Percentiles rank a stretch among this genome's conserved stretches.
phyloP scores from a whole-genome alignment of 352 stramenopile species.

The Pythium utonaiense region DNA sequence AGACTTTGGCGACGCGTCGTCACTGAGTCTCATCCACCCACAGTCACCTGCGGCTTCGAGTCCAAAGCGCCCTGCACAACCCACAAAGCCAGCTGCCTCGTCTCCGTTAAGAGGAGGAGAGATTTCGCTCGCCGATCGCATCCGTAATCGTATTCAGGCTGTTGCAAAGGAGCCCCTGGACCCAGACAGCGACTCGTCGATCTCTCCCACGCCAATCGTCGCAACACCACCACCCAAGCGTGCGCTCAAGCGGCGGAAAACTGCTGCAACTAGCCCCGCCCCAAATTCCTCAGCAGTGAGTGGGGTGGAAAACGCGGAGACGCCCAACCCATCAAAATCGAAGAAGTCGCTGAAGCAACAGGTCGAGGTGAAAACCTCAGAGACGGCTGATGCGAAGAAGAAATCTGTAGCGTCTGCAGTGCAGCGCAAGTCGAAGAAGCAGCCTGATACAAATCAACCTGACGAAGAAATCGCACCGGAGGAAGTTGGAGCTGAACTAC shows the following conservation, averaged over 20 bases:
- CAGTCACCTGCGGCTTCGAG: slow-evolving; percentile 21
- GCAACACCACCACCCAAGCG: slow-evolving; percentile 6
- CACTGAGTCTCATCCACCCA: slow-evolving; percentile 53
- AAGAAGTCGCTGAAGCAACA: too few species aligned
- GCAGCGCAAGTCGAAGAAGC: neutral
- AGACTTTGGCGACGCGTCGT: slow-evolving; percentile 41
- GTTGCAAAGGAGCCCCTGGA: slow-evolving; percentile 9
- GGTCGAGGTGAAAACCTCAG: too few species aligned
- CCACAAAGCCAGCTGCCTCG: neutral
- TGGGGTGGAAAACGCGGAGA: neutral
- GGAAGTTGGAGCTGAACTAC: neutral
- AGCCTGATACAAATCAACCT: neutral
- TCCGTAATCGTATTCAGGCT: slow-evolving; percentile 11
- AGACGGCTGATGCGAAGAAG: neutral
- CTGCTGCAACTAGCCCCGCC: neutral
- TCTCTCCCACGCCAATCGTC: neutral
- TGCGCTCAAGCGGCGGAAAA: slow-evolving; percentile 23
- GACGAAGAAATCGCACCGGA: neutral
- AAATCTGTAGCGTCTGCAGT: neutral
- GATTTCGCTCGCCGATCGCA: slow-evolving; percentile 4
- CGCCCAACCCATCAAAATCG: too few species aligned
- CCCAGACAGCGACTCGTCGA: slow-evolving; percentile 5
- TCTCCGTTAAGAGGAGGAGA: slow-evolving; percentile 8
- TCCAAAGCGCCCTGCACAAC: slow-evolving; percentile 15
- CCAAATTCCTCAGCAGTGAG: neutral